Evolutionary conservation across 352 stramenopile species (phyloP).

Genomic region (Peronospora tabacina): DNA sequence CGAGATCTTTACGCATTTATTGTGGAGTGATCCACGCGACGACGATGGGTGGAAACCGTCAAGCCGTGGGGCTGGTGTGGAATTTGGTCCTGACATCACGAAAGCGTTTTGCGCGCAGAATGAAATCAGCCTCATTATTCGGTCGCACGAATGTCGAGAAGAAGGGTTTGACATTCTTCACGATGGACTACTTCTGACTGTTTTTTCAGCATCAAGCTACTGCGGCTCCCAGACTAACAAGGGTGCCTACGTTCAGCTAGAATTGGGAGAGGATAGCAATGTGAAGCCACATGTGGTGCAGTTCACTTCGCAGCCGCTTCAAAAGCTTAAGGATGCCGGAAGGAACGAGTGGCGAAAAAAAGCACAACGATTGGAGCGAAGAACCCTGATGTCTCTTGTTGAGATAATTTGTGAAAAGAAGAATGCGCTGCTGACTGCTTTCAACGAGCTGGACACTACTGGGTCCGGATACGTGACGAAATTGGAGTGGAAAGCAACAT

Average conservation of each 20-base stretch:
- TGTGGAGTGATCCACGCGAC: slow-evolving; percentile 88
- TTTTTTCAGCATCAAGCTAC: slow-evolving; percentile 91
- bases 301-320: slow-evolving; percentile 83
- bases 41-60: slow-evolving; percentile 54
- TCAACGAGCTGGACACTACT: slow-evolving; percentile 35
- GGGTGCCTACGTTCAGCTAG: slow-evolving; percentile 62
- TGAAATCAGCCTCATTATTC: slow-evolving; percentile 84
- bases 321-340: slow-evolving; percentile 56
- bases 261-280: slow-evolving; percentile 57
- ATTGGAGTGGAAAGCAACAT: slow-evolving; percentile 55
- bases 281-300: slow-evolving; percentile 89
- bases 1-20: slow-evolving; percentile 85
- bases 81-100: slow-evolving; percentile 91
- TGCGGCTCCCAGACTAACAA: slow-evolving; percentile 90
- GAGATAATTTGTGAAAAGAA: slow-evolving; percentile 82
- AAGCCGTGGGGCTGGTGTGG: slow-evolving; percentile 83
- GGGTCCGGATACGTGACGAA: slow-evolving; percentile 45
- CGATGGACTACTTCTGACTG: slow-evolving; percentile 78
- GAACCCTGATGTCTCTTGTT: slow-evolving; percentile 70
- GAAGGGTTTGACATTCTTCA: slow-evolving; percentile 88
- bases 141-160: slow-evolving; percentile 90
- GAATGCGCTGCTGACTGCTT: slow-evolving; percentile 39
- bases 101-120: slow-evolving; percentile 85
- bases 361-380: slow-evolving; percentile 51
- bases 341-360: slow-evolving; percentile 80